phyloP scores from a whole-genome alignment of 202 grass and related monocot genomes.

The Panicum hallii region DNA sequence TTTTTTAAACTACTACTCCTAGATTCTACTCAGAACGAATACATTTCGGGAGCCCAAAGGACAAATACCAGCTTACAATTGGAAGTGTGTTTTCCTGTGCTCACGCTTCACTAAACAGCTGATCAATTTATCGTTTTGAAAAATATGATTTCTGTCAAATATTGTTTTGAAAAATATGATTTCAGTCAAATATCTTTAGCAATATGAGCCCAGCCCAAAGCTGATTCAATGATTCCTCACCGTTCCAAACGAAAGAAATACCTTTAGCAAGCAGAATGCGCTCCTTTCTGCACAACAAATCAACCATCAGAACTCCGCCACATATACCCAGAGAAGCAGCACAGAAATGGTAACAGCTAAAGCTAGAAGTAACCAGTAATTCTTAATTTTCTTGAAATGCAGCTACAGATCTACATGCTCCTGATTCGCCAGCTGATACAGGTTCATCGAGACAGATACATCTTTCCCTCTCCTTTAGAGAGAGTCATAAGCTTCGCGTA shows the following conservation, averaged over 20 bases:
- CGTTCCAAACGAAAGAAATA: neutral
- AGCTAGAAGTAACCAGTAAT: neutral
- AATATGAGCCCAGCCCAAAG: neutral
- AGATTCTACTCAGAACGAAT: neutral
- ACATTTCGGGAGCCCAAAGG: neutral
- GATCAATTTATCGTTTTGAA: neutral
- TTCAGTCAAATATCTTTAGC: no score
- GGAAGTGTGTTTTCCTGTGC: neutral
- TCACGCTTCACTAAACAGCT: neutral
- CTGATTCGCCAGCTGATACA: conserved; percentile 10
- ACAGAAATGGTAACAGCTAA: neutral
- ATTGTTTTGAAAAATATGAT: neutral
- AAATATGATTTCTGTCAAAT: no score
- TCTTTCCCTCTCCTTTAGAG: neutral
- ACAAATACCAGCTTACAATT: neutral
- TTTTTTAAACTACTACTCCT: neutral
- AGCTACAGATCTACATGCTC: neutral
- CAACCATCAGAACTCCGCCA: neutral
- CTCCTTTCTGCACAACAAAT: neutral
- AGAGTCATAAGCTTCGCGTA: neutral
- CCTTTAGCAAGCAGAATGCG: neutral
- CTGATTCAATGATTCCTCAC: neutral
- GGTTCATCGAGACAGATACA: neutral
- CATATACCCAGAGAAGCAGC: conserved; percentile 1
- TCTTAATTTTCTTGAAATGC: neutral